Percentiles rank a stretch among this genome's conserved stretches.
phyloP scores from a whole-genome alignment of 2,329 filamentous ascomycete genomes.

The Sporothrix schenckii region DNA sequence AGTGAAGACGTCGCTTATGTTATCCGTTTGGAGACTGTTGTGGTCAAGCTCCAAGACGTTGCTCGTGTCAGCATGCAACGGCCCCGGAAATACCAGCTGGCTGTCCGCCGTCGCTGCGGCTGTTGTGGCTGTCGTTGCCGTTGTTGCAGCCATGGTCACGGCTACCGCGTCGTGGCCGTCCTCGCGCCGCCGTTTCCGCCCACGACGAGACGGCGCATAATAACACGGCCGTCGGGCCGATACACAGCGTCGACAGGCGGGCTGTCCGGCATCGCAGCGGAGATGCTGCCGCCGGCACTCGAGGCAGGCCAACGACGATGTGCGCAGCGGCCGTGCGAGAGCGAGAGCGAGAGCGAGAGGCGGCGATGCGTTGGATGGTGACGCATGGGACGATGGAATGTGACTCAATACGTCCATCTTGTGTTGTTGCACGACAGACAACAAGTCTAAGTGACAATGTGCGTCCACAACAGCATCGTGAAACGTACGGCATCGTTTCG shows the following conservation, averaged over 20 bases:
- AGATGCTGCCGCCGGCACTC: constrained; percentile 27
- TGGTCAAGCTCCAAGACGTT: too few species aligned
- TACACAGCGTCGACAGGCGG: constrained; percentile 1
- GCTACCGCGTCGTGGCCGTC: not conserved
- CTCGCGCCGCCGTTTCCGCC: not conserved
- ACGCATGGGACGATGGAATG: not conserved
- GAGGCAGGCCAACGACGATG: constrained; percentile 17
- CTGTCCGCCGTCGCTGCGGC: not conserved
- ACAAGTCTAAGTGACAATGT: too few species aligned
- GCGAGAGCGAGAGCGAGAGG: not conserved
- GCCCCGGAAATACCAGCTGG: not conserved
- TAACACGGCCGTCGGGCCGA: not conserved
- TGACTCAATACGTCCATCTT: not conserved
- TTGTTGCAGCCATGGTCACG: not conserved
- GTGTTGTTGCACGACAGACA: not conserved
- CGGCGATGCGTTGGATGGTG: not conserved
- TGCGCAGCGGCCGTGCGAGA: not conserved
- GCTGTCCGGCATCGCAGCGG: constrained; percentile 14
- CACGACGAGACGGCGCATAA: not conserved
- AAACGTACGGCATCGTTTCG: too few species aligned
- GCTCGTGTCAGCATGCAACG: not conserved
- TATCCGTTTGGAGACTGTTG: too few species aligned
- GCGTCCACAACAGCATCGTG: too few species aligned
- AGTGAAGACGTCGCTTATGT: too few species aligned
- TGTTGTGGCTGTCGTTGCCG: not conserved